Evolutionary conservation across 768 basidiomycete genomes (phyloP).

Genomic region (Mrakia frigida): DNA sequence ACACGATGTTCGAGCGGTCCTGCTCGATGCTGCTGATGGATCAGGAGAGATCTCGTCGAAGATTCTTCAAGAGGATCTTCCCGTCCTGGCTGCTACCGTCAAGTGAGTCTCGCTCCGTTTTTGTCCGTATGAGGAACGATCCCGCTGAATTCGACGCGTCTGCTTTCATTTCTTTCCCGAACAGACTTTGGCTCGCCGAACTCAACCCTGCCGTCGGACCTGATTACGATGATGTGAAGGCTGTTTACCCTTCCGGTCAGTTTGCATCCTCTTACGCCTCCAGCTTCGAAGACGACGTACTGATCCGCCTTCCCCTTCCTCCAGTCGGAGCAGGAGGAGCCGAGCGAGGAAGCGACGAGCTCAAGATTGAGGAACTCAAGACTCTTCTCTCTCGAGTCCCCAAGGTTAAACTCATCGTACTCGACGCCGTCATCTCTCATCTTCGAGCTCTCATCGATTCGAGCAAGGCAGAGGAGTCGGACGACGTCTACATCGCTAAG

Average conservation of each 20-base stretch:
- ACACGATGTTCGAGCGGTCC: conserved; percentile 21
- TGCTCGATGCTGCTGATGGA: conserved; percentile 11
- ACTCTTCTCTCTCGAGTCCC: conserved; percentile 21
- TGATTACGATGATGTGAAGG: conserved; percentile 28
- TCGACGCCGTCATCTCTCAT: conserved; percentile 27
- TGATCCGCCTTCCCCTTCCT: neutral
- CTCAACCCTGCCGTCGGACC: conserved; percentile 23
- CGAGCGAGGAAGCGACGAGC: neutral
- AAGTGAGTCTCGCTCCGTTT: neutral
- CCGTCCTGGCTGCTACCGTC: conserved; percentile 24
- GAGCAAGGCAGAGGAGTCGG: conserved; percentile 15
- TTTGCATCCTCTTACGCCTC: neutral
- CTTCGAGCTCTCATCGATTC: conserved; percentile 23
- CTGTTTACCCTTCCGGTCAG: conserved; percentile 16
- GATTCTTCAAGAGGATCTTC: conserved; percentile 25
- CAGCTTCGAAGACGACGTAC: neutral
- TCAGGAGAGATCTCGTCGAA: conserved; percentile 7
- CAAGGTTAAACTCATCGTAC: conserved; percentile 25
- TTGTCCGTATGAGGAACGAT: too few species aligned
- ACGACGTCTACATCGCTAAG: conserved; percentile 28
- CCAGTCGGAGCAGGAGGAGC: conserved; percentile 2
- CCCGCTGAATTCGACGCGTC: neutral
- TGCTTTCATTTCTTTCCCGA: too few species aligned
- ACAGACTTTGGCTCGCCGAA: conserved; percentile 25
- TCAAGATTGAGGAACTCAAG: conserved; percentile 27